Evolutionary conservation across 306 rosid genomes (phyloP).

Genomic region (Trichosanthes truncata): DNA sequence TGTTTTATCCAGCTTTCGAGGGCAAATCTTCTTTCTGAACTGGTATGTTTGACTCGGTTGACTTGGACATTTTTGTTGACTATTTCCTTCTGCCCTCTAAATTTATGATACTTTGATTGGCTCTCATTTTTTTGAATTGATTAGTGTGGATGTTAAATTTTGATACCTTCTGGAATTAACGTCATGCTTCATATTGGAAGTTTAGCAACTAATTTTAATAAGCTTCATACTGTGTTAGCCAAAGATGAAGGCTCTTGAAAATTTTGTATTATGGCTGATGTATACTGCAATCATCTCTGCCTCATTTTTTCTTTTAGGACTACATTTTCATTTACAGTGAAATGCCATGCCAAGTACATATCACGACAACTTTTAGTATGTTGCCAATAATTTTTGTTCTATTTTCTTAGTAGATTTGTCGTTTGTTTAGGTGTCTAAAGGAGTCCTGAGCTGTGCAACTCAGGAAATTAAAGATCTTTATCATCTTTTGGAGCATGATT

Average conservation of each 20-base stretch:
- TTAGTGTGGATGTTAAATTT: background rate
- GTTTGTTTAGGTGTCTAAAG: slow-evolving; percentile 53
- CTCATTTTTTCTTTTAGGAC: background rate
- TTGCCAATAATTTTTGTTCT: background rate
- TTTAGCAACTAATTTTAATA: background rate
- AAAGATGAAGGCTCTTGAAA: background rate
- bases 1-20: slow-evolving; percentile 64
- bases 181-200: background rate
- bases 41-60: slow-evolving; percentile 39
- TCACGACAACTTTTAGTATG: background rate
- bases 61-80: background rate
- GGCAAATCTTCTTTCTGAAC: slow-evolving; percentile 76
- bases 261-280: background rate
- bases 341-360: background rate
- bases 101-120: background rate
- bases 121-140: background rate
- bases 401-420: background rate
- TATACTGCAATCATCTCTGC: background rate
- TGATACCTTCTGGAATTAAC: background rate
- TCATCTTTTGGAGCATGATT: slow-evolving; percentile 81
- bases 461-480: slow-evolving; percentile 94
- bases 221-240: background rate
- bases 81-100: background rate
- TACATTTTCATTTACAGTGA: background rate
- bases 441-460: slow-evolving; percentile 82